Evolutionary conservation across 129 eudicot genomes (phyloP).

Genomic region (Helianthus tuberosus): DNA sequence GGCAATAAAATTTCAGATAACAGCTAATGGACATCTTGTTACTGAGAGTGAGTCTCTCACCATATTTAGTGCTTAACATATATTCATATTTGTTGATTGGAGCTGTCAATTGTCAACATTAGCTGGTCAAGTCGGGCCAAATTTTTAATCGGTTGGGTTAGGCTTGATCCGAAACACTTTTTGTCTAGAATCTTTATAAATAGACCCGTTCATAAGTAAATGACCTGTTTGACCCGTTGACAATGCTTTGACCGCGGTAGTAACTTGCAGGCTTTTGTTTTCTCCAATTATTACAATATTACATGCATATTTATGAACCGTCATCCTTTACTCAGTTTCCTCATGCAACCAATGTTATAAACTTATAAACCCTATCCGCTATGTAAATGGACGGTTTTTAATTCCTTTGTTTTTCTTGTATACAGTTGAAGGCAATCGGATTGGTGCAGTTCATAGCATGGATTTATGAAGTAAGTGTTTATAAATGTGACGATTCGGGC

Average conservation of each 20-base stretch:
- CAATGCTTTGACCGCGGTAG: not conserved
- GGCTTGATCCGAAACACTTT: too few relatives aligned
- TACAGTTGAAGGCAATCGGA: constrained; percentile 82
- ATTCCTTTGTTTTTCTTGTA: not conserved
- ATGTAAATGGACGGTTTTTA: too few relatives aligned
- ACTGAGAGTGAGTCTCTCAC: constrained; percentile 73
- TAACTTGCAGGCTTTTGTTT: not conserved
- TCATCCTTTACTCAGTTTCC: too few relatives aligned
- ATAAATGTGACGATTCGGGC: not conserved
- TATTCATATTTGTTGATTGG: not conserved
- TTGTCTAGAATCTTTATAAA: too few relatives aligned
- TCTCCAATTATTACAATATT: not conserved
- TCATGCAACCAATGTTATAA: too few relatives aligned
- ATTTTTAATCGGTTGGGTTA: too few relatives aligned
- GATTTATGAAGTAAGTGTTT: constrained; percentile 85
- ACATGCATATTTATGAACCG: not conserved
- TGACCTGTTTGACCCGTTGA: not conserved
- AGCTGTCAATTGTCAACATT: too few relatives aligned
- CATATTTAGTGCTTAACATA: not conserved
- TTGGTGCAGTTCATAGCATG: constrained; percentile 91
- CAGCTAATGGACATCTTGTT: constrained; percentile 80
- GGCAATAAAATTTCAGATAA: constrained; percentile 71
- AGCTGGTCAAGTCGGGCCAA: too few relatives aligned
- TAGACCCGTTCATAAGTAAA: not conserved
- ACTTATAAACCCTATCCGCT: too few relatives aligned